phyloP scores from a whole-genome alignment of 106 monocot species.

The Posidonia australis region DNA sequence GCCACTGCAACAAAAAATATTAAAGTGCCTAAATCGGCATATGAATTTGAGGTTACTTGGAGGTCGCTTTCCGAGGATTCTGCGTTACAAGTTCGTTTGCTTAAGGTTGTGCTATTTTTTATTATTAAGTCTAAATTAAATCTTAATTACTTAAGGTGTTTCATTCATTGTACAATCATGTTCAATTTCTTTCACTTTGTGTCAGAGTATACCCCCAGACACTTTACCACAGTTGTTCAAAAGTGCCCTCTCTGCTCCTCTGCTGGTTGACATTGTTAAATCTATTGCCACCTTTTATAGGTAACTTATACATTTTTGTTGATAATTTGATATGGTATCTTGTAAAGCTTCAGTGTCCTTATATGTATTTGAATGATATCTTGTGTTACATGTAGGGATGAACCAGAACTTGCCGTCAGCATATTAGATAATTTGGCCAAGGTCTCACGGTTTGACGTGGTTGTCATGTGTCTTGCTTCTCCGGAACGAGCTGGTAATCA shows the following conservation, averaged over 20 bases:
- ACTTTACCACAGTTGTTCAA: slow-evolving; percentile 88
- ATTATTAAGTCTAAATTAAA: background rate
- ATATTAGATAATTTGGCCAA: slow-evolving; percentile 69
- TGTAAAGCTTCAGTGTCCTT: background rate
- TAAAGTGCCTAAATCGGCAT: slow-evolving; percentile 65
- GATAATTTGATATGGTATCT: background rate
- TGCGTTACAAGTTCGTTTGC: slow-evolving; percentile 38
- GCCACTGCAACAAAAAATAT: slow-evolving; percentile 34
- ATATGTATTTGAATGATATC: background rate
- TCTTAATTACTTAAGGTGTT: background rate
- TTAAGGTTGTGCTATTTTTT: slow-evolving; percentile 46
- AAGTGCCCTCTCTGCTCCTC: slow-evolving; percentile 71
- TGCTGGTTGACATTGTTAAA: slow-evolving; percentile 83
- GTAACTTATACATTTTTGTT: slow-evolving; percentile 24
- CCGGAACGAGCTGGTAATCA: slow-evolving; percentile 63
- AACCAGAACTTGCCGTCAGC: slow-evolving; percentile 51
- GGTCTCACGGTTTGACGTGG: slow-evolving; percentile 90
- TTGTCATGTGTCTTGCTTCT: slow-evolving; percentile 73
- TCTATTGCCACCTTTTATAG: slow-evolving; percentile 55
- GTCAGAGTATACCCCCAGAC: slow-evolving; percentile 55
- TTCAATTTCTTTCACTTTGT: background rate
- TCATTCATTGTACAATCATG: background rate
- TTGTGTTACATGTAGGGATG: slow-evolving; percentile 44
- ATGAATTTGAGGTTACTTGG: slow-evolving; percentile 95
- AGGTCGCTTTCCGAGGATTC: slow-evolving; percentile 60